Evolutionary conservation across 2,329 filamentous ascomycete genomes (phyloP), one percentile per base, ranked within the genome.

Genomic region (Arthrobotrys musiformis): DNA sequence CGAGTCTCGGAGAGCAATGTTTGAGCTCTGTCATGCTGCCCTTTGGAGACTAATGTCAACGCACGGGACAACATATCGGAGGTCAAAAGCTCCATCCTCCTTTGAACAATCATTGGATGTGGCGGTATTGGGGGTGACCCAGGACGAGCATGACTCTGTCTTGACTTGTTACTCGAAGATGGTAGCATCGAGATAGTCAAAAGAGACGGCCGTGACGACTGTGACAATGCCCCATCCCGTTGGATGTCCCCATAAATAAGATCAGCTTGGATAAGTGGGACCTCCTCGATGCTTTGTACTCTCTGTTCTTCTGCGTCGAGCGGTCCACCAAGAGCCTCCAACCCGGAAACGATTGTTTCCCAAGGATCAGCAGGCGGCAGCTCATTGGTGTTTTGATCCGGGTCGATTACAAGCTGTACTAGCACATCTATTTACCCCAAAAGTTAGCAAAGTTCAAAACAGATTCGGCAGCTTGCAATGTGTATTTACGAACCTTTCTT

Each of bases 51-150:
- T 19, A 99, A 88, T 0, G 93, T 97, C 77, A 99, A 86, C 13
- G 95, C 94, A 73, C 95, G 88, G 6, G 93, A 97, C 79, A 99
- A 88, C 95, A 99, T 99, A 83, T 99, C 95, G 0, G 94, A 98
- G 1, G 95, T 98, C 64, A 99, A 88, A 30, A 99, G 87, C 84
- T 99, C 95, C 95, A 99, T 99, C 52, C 95, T 91, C 44, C 95
- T 89, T 84, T 99, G 95, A 5, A 99, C 94, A 75, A 99, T 93
- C 78, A 91, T 93, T 3, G 95, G 94, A 82, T 98, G 95, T 52
- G 95, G 94, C 13, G 95, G 95, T 78, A 99, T 99, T 0, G 93
- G 92, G 13, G 94, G 93, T 15, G 90, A 88, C 70, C 84, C 75
- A 69, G 88, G 84, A 76, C 86, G 83, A 58, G 83, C 84, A 42